These are phyloP conservation scores for Cyberlindnera suaveolens DNA, from an alignment of 805 yeast genomes.

Conservation along the genomic window DNA sequence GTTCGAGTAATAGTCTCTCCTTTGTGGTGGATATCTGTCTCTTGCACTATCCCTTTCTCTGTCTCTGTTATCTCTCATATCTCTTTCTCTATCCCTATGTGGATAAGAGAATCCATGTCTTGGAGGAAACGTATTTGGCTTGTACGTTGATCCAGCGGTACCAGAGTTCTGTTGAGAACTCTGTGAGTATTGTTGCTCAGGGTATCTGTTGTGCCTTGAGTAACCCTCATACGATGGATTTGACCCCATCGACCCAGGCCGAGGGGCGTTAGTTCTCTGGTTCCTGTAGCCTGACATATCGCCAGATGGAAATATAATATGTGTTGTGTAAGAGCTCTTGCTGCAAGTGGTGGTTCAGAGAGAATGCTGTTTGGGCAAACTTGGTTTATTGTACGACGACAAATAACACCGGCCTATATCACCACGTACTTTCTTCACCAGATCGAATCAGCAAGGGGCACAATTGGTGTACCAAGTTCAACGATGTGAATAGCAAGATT, in stretches of 20 bases:
- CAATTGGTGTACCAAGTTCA: background rate
- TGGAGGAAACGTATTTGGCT: background rate
- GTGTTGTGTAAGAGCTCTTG: background rate
- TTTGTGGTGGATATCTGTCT: background rate
- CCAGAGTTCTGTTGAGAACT: background rate
- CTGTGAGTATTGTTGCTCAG: constrained; percentile 1
- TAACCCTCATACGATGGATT: constrained; percentile 1
- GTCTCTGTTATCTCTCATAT: too few relatives aligned
- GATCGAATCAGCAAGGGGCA: background rate
- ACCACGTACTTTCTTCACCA: background rate
- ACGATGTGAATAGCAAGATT: background rate
- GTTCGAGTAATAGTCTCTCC: background rate
- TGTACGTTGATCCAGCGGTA: constrained; percentile 8
- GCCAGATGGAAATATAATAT: background rate
- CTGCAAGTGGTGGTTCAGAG: background rate
- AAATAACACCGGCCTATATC: background rate
- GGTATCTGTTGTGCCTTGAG: constrained; percentile 1
- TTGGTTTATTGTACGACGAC: background rate
- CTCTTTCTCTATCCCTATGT: constrained; percentile 2
- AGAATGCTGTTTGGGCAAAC: background rate
- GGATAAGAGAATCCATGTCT: background rate
- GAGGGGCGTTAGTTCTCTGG: constrained; percentile 12
- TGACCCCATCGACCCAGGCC: constrained; percentile 4
- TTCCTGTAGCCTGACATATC: constrained; percentile 14
- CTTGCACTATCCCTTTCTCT: background rate